These are phyloP conservation scores for Ophiostoma fasciatum DNA, from an alignment of 2,329 filamentous ascomycete species.

Conservation along the genomic window DNA sequence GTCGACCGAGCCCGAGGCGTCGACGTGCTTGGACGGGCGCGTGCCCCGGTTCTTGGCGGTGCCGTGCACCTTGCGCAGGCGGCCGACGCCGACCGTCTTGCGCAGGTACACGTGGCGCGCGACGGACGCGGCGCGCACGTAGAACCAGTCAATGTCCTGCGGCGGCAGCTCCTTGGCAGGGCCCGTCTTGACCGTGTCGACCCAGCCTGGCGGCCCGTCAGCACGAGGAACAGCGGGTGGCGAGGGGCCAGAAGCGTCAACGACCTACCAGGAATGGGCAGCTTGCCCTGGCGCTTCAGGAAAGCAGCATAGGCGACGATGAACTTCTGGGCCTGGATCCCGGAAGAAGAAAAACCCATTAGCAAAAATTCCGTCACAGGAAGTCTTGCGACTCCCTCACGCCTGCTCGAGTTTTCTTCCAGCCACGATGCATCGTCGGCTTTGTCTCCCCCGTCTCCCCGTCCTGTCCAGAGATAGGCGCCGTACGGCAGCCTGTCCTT, in stretches of 20 bases:
- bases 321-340: constrained; percentile 67
- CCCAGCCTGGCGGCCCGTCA: constrained; percentile 58
- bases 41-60: constrained; percentile 93
- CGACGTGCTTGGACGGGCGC: constrained; percentile 84
- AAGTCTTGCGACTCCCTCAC: constrained; percentile 58
- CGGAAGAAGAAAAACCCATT: constrained; percentile 35
- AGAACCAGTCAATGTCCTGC: constrained; percentile 97
- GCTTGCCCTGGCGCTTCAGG: constrained; percentile 89
- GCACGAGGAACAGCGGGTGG: not conserved
- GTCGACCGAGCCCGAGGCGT: constrained; percentile 90
- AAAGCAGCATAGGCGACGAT: constrained; percentile 71
- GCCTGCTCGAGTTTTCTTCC: constrained; percentile 39
- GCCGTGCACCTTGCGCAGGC: constrained; percentile 85
- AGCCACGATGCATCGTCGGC: constrained; percentile 16
- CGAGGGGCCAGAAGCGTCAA: constrained; percentile 8
- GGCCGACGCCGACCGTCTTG: constrained; percentile 96
- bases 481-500: constrained; percentile 1
- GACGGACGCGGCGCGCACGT: constrained; percentile 79
- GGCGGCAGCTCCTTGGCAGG: constrained; percentile 93
- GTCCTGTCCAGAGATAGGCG: not conserved
- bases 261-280: constrained; percentile 63
- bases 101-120: constrained; percentile 98
- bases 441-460: constrained; percentile 5
- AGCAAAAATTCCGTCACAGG: constrained; percentile 59
- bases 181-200: constrained; percentile 98